phyloP scores from a whole-genome alignment of 2,329 filamentous ascomycete species.

The Alternaria sp. region DNA sequence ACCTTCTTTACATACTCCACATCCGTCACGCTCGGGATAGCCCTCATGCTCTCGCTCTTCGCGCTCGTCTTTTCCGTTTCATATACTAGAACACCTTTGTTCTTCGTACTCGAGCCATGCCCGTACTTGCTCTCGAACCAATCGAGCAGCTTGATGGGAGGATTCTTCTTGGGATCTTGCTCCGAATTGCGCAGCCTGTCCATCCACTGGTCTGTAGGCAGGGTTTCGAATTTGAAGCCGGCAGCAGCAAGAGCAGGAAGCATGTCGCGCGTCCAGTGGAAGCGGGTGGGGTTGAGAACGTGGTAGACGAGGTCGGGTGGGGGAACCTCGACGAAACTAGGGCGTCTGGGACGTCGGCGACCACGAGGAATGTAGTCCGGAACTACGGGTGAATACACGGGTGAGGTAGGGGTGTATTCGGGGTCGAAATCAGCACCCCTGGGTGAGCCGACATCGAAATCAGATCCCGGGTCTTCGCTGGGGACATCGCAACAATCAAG shows the following conservation, averaged over 20 bases:
- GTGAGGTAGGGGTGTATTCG: too few relatives aligned
- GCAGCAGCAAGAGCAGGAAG: conserved; percentile 58
- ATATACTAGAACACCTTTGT: conserved; percentile 24
- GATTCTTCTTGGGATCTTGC: conserved; percentile 33
- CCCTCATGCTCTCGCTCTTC: conserved; percentile 22
- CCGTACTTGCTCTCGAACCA: conserved; percentile 44
- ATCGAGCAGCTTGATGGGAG: conserved; percentile 39
- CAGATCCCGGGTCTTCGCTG: too few relatives aligned
- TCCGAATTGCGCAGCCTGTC: conserved; percentile 30
- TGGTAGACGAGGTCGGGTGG: conserved; percentile 56
- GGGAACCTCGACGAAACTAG: background rate
- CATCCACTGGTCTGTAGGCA: conserved; percentile 38
- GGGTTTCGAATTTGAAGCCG: conserved; percentile 47
- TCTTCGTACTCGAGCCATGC: conserved; percentile 1
- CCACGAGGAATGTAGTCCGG: too few relatives aligned
- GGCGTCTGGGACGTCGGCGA: too few relatives aligned
- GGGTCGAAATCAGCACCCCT: too few relatives aligned
- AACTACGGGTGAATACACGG: too few relatives aligned
- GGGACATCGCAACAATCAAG: conserved; percentile 15
- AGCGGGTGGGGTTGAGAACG: conserved; percentile 59
- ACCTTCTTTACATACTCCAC: conserved; percentile 24
- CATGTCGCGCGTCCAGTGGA: conserved; percentile 64
- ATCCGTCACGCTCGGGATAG: conserved; percentile 23
- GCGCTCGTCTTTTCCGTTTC: conserved; percentile 23
- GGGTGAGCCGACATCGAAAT: too few relatives aligned